Evolutionary conservation across 208 protist genomes (phyloP).

Genomic region (Leishmania tarentolae): DNA sequence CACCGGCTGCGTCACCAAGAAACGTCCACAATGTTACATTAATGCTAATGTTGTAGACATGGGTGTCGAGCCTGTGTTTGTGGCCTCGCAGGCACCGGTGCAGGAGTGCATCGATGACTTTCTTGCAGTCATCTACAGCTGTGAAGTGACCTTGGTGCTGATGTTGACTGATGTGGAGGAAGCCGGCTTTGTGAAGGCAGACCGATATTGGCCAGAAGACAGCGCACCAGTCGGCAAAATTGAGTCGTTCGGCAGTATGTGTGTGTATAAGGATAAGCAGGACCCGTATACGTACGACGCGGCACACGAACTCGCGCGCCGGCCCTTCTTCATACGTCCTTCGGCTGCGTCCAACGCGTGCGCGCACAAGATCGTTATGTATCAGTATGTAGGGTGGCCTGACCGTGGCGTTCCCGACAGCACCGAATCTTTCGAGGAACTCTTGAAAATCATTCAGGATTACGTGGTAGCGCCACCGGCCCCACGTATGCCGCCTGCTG

Average conservation of each 20-base stretch:
- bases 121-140: constrained; percentile 38
- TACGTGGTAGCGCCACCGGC: constrained; percentile 13
- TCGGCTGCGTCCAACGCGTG: constrained; percentile 8
- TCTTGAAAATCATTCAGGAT: constrained; percentile 49
- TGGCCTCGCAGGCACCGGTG: constrained; percentile 82
- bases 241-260: constrained; percentile 30
- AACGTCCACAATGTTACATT: constrained; percentile 47
- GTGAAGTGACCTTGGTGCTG: constrained; percentile 65
- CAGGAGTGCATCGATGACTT: constrained; percentile 70
- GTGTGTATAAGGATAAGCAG: constrained; percentile 41
- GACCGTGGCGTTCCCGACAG: constrained; percentile 81
- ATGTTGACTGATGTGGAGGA: constrained; percentile 78
- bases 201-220: constrained; percentile 76
- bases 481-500: neutral
- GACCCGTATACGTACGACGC: constrained; percentile 35
- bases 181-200: constrained; percentile 63
- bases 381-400: constrained; percentile 88
- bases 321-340: constrained; percentile 34
- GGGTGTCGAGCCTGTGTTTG: constrained; percentile 52
- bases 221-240: constrained; percentile 7
- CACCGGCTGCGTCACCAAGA: neutral
- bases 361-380: constrained; percentile 49
- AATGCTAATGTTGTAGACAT: constrained; percentile 57
- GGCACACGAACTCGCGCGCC: constrained; percentile 19
- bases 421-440: constrained; percentile 56